Conservation (phyloP, 2,329 filamentous ascomycete species). For the Cercospora canescens region DNA sequence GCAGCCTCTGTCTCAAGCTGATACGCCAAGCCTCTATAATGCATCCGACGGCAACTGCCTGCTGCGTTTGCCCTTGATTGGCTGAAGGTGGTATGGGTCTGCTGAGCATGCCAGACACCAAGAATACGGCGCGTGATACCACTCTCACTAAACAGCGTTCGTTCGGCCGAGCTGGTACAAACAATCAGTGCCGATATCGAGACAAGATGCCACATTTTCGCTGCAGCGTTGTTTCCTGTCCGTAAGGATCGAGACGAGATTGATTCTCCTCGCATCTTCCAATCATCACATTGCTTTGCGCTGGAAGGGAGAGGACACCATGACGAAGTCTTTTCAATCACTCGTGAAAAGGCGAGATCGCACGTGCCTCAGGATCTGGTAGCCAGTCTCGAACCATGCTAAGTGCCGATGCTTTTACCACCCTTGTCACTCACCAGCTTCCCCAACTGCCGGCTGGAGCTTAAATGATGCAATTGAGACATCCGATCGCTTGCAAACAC, state of each 20-base stretch:
- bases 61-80: no score
- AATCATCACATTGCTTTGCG: not conserved
- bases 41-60: no score
- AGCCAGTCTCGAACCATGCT: not conserved
- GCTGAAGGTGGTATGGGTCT: no score
- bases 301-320: not conserved
- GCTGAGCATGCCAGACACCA: no score
- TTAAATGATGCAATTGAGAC: not conserved
- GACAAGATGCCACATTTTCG: not conserved
- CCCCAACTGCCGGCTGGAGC: not conserved
- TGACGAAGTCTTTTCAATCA: no score
- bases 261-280: not conserved
- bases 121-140: no score
- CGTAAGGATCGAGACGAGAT: not conserved
- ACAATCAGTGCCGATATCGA: no score
- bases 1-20: no score
- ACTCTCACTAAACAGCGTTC: no score
- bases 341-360: no score
- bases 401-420: not conserved
- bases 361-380: not conserved
- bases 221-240: not conserved
- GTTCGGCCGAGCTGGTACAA: no score
- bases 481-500: not conserved
- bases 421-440: not conserved
- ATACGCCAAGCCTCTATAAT: no score